Evolutionary conservation across 176 grass and related monocot species (phyloP).

Genomic region (Raddia guianensis): DNA sequence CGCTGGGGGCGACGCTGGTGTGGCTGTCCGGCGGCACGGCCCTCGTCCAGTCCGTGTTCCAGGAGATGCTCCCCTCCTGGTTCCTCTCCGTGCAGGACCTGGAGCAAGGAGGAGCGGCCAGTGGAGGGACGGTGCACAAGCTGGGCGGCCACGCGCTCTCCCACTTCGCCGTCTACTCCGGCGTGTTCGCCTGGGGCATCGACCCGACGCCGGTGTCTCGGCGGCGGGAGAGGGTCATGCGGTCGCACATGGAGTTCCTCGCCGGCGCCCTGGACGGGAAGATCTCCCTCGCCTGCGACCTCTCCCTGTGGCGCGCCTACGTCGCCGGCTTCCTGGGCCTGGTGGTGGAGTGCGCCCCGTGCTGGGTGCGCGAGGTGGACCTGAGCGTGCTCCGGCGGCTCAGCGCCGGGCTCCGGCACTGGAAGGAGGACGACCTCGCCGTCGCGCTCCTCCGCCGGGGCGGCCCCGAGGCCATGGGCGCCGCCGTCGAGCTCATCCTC

Average conservation of each 20-base stretch:
- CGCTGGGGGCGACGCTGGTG: conserved; percentile 73
- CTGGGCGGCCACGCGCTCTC: conserved; percentile 73
- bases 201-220: conserved; percentile 58
- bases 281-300: conserved; percentile 80
- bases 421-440: conserved; percentile 75
- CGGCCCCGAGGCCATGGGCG: conserved; percentile 58
- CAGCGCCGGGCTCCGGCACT: conserved; percentile 64
- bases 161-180: conserved; percentile 70
- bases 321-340: conserved; percentile 77
- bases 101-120: conserved; percentile 51
- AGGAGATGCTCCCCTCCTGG: conserved; percentile 96
- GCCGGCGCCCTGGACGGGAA: conserved; percentile 77
- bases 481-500: conserved; percentile 78
- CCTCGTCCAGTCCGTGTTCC: conserved; percentile 76
- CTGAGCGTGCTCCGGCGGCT: conserved; percentile 65
- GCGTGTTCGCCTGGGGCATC: conserved; percentile 94
- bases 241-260: conserved; percentile 74
- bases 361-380: conserved; percentile 85
- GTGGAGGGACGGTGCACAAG: conserved; percentile 59
- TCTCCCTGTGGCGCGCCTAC: conserved; percentile 73
- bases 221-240: conserved; percentile 67
- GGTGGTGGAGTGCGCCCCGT: conserved; percentile 78
- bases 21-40: conserved; percentile 87
- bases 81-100: conserved; percentile 70
- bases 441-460: conserved; percentile 62